Evolutionary conservation across 495 filamentous ascomycete species (phyloP).

Genomic region (Parachaetomium inaequale): DNA sequence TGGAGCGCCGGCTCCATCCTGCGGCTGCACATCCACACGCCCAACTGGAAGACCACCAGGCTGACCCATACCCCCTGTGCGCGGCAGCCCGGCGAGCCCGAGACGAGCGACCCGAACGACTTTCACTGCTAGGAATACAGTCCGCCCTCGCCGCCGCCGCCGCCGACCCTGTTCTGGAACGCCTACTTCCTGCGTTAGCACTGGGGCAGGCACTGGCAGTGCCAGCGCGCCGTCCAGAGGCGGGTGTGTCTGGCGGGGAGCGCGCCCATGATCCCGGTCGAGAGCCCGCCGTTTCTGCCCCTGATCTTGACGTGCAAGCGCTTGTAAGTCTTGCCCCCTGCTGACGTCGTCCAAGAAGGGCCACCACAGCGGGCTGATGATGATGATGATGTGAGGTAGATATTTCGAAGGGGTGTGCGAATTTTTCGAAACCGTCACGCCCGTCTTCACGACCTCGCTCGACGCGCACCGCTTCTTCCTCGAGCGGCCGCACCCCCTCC

Average conservation of each 20-base stretch:
- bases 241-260: slow-evolving; percentile 17
- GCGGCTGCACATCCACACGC: slow-evolving; percentile 28
- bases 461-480: slow-evolving; percentile 28
- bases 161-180: too few relatives aligned
- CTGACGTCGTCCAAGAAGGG: not conserved
- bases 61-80: slow-evolving; percentile 11
- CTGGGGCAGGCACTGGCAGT: slow-evolving; percentile 30
- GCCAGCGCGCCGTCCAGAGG: slow-evolving; percentile 21
- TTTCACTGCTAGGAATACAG: slow-evolving; percentile 14
- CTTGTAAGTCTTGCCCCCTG: slow-evolving; percentile 19
- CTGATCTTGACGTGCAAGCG: slow-evolving; percentile 29
- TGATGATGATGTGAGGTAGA: too few relatives aligned
- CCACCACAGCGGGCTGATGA: too few relatives aligned
- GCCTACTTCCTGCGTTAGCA: slow-evolving; percentile 18
- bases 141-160: too few relatives aligned
- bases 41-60: not conserved
- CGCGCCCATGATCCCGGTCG: not conserved
- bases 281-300: slow-evolving; percentile 22
- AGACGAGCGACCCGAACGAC: not conserved
- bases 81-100: slow-evolving; percentile 3
- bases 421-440: slow-evolving; percentile 27
- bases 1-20: slow-evolving; percentile 11
- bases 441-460: slow-evolving; percentile 26
- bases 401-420: too few relatives aligned
- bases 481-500: slow-evolving; percentile 19